Evolutionary conservation across 345 rosid genomes (phyloP), one percentile per base, ranked within the genome.

Genomic region (Physaria fendleri): DNA sequence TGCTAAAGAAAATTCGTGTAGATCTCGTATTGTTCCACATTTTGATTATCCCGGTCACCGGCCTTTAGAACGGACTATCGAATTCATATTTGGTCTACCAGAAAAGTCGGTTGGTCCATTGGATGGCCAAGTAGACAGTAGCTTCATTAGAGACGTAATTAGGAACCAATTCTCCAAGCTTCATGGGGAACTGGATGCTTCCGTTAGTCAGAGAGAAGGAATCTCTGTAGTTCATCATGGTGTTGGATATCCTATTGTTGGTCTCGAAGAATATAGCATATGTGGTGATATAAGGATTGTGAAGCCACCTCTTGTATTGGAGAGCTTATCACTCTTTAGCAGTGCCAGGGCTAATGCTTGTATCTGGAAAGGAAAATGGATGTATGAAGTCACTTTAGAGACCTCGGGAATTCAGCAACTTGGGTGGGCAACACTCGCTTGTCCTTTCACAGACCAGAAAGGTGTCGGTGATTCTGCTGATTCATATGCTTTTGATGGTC

Each of bases 401-500:
- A 89, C 97, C 67, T 82, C 89, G n/a, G 97, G 97, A 34, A 76
- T 89, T 42, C 99, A 84, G 35, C 94, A 85, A 68, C 86, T 93
- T 58, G 99, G 99, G 23, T 93, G 99, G 99, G 97, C 97, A 12
- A 89, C 95, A 18, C 75, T 78, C 44, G 74, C 89, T 35, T 93
- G 97, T 60, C 95, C 91, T 21, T 93, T 93, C 66, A 89, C 91
- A 27, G 94, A 93, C 35, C 94, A 77, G 75, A 80, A 85, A 54
- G 98, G 98, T 56, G 99, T 93, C 10, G 99, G 99, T 27, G 97
- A 93, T 80, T 93, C 91, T 24, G 95, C 88, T 63, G 95, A 93
- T 84, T 93, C 99, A 1, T 93, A 88, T 79, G 99, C 99, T 49
- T 93, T 83, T 74, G 99, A 93, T 78, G 99, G 99, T 49, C 77